Evolutionary conservation across 2,329 filamentous ascomycete species (phyloP).

Genomic region (Trichoderma koningiopsis): DNA sequence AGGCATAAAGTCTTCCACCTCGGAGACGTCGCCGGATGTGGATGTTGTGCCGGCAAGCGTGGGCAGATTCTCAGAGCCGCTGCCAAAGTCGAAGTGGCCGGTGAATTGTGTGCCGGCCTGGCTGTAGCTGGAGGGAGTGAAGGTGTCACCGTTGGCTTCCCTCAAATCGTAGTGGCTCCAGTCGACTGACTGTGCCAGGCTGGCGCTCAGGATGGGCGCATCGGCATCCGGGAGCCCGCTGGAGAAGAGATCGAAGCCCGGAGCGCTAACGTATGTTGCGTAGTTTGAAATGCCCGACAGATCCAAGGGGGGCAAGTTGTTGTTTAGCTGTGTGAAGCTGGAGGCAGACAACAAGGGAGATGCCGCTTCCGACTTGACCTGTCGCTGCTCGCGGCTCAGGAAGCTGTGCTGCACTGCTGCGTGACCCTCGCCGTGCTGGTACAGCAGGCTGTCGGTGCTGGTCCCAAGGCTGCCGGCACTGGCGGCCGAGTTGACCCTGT

Average conservation of each 20-base stretch:
- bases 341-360: slow-evolving; percentile 58
- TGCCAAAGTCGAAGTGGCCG: slow-evolving; percentile 54
- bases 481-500: slow-evolving; percentile 60
- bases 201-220: slow-evolving; percentile 63
- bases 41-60: slow-evolving; percentile 59
- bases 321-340: slow-evolving; percentile 53
- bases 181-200: slow-evolving; percentile 55
- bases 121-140: slow-evolving; percentile 58
- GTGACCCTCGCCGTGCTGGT: slow-evolving; percentile 42
- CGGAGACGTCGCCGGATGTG: slow-evolving; percentile 68
- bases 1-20: slow-evolving; percentile 62
- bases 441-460: slow-evolving; percentile 46
- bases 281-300: slow-evolving; percentile 56
- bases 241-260: slow-evolving; percentile 54
- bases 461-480: slow-evolving; percentile 53
- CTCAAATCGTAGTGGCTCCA: slow-evolving; percentile 51
- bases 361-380: slow-evolving; percentile 62
- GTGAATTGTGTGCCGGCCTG: slow-evolving; percentile 55
- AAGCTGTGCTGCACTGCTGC: slow-evolving; percentile 40
- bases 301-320: slow-evolving; percentile 59
- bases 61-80: slow-evolving; percentile 56
- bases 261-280: slow-evolving; percentile 49
- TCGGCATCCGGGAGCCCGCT: slow-evolving; percentile 53
- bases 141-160: slow-evolving; percentile 50
- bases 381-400: slow-evolving; percentile 51